Evolutionary conservation across 179 eudicot genomes (phyloP).

Genomic region (Gypsophila paniculata): DNA sequence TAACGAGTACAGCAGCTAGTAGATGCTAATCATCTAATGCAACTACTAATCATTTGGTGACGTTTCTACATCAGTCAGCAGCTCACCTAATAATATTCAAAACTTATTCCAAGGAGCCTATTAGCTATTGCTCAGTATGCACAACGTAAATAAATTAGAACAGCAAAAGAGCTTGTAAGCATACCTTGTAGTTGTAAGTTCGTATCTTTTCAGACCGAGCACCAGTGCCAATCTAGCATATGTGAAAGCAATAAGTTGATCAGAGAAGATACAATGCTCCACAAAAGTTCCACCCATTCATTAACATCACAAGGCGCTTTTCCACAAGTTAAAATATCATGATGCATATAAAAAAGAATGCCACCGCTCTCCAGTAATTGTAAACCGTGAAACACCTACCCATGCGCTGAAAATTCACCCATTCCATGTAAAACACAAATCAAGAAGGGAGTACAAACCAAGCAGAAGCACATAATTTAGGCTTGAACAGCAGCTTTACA

Average conservation of each 20-base stretch:
- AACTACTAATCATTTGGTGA: not conserved
- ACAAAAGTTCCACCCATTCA: not conserved
- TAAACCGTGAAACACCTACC: not conserved
- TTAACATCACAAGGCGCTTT: slow-evolving; percentile 9
- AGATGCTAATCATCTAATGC: not conserved
- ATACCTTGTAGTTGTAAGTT: slow-evolving; percentile 89
- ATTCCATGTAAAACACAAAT: not conserved
- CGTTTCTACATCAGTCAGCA: not conserved
- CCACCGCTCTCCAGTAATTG: not conserved
- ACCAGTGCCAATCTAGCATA: slow-evolving; percentile 95
- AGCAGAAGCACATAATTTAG: not conserved
- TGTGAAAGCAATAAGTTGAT: slow-evolving; percentile 9
- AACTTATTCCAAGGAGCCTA: slow-evolving; percentile 9
- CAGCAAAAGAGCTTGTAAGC: slow-evolving; percentile 9
- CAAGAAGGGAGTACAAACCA: not conserved
- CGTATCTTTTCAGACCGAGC: slow-evolving; percentile 94
- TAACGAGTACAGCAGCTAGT: not conserved
- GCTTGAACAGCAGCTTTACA: not conserved
- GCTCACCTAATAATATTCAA: not conserved
- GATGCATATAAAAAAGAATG: not conserved
- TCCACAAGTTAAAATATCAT: not conserved
- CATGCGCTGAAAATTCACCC: not conserved
- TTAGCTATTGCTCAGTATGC: slow-evolving; percentile 2
- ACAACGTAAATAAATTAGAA: not conserved
- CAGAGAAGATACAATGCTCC: not conserved